Evolutionary conservation across 208 protist genomes (phyloP).

Genomic region (Leishmania major): DNA sequence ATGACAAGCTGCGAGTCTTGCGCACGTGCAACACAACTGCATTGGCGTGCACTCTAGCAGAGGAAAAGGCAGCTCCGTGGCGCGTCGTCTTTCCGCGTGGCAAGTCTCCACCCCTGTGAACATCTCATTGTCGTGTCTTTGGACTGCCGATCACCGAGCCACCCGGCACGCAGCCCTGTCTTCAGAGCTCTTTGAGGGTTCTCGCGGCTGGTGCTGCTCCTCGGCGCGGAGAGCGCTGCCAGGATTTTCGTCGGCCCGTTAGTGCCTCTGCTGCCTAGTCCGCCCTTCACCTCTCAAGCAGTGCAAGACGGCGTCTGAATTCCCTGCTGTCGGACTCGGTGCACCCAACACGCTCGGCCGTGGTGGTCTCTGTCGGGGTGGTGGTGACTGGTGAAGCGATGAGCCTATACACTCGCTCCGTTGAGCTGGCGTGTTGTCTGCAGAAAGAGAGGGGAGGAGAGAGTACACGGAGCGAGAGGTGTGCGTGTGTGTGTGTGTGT

Average conservation of each 20-base stretch:
- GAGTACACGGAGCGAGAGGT: not conserved
- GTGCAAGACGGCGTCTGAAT: not conserved
- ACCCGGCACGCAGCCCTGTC: not conserved
- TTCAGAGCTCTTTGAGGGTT: not conserved
- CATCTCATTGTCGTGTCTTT: not conserved
- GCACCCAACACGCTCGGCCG: not conserved
- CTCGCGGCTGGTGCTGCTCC: not conserved
- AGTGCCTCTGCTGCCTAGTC: not conserved
- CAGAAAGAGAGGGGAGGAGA: not conserved
- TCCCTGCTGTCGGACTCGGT: not conserved
- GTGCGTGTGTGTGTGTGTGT: not conserved
- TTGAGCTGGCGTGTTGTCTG: not conserved
- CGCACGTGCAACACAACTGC: not conserved
- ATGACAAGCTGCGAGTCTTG: not conserved
- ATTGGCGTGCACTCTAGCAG: not conserved
- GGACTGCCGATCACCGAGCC: too few relatives aligned
- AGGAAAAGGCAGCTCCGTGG: not conserved
- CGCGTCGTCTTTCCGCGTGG: not conserved
- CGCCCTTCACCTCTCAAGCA: not conserved
- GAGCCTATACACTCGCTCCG: not conserved
- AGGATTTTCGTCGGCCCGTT: not conserved
- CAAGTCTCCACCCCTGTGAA: not conserved
- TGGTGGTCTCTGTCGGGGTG: not conserved
- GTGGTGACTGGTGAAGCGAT: not conserved
- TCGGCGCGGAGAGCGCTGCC: not conserved